phyloP scores from a whole-genome alignment of 495 filamentous ascomycete genomes.

The Lophium mytilinum region DNA sequence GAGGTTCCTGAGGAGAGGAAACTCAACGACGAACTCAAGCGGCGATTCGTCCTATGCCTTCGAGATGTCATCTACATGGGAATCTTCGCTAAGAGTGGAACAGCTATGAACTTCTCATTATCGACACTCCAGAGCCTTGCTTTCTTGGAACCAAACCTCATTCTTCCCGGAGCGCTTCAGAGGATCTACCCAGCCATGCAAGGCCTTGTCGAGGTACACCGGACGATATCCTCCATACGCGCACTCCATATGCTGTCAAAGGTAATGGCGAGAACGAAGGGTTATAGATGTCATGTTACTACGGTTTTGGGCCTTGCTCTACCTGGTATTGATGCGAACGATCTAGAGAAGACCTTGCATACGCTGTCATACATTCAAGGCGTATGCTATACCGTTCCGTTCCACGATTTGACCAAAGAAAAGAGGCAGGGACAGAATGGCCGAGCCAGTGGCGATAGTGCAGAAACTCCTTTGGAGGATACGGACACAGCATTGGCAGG shows the following conservation, averaged over 20 bases:
- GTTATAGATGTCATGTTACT: constrained; percentile 90
- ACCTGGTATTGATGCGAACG: constrained; percentile 95
- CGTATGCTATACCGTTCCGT: constrained; percentile 89
- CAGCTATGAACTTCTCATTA: constrained; percentile 82
- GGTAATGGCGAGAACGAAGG: constrained; percentile 82
- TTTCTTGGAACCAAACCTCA: constrained; percentile 84
- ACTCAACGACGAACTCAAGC: constrained; percentile 72
- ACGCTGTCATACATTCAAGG: constrained; percentile 91
- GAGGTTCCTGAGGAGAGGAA: constrained; percentile 69
- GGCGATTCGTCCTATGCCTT: constrained; percentile 81
- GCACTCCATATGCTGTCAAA: constrained; percentile 82
- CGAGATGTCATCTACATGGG: constrained; percentile 97
- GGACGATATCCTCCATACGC: constrained; percentile 87
- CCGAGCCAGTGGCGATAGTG: constrained; percentile 16
- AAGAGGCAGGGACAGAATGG: constrained; percentile 9
- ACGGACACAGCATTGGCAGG: constrained; percentile 59
- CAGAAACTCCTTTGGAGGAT: constrained; percentile 35
- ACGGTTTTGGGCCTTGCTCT: constrained; percentile 83
- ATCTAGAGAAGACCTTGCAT: constrained; percentile 91
- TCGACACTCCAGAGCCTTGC: constrained; percentile 82
- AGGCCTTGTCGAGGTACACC: constrained; percentile 92
- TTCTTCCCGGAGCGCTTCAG: constrained; percentile 88
- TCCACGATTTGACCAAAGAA: constrained; percentile 66
- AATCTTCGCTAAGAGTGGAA: constrained; percentile 88
- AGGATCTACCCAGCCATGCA: constrained; percentile 95